Conservation (phyloP, 768 basidiomycete species). For the Mycena vitilis region DNA sequence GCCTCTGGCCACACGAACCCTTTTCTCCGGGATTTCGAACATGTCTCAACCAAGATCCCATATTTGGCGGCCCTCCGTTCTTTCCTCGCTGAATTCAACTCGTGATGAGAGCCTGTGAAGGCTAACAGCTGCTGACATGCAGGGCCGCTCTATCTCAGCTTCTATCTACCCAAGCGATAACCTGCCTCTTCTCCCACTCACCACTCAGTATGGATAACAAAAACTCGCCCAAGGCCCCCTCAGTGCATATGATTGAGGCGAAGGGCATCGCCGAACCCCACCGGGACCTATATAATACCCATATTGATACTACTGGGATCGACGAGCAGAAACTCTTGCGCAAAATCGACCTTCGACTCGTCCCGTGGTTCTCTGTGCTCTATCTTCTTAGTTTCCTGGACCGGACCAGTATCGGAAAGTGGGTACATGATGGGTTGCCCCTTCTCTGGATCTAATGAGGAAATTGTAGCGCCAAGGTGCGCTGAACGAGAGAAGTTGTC, state of each 20-base stretch:
- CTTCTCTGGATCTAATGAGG: background rate
- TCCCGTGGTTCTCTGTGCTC: slow-evolving; percentile 81
- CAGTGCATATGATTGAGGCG: slow-evolving; percentile 28
- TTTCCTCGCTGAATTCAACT: background rate
- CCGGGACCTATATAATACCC: slow-evolving; percentile 56
- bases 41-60: background rate
- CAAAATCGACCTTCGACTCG: slow-evolving; percentile 72
- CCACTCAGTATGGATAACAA: slow-evolving; percentile 32
- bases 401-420: slow-evolving; percentile 75
- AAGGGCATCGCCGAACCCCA: slow-evolving; percentile 22
- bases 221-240: slow-evolving; percentile 9
- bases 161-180: slow-evolving; percentile 13
- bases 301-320: slow-evolving; percentile 63
- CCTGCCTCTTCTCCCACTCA: background rate
- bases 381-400: slow-evolving; percentile 82
- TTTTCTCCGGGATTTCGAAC: background rate
- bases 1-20: background rate
- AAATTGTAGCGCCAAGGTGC: slow-evolving; percentile 62
- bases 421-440: background rate
- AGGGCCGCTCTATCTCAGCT: background rate
- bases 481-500: slow-evolving; percentile 21
- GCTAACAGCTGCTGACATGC: background rate
- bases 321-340: slow-evolving; percentile 67
- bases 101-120: background rate
- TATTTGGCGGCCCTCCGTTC: background rate